Evolutionary conservation across 75 land plant species (phyloP).

Genomic region (Picea sitchensis): DNA sequence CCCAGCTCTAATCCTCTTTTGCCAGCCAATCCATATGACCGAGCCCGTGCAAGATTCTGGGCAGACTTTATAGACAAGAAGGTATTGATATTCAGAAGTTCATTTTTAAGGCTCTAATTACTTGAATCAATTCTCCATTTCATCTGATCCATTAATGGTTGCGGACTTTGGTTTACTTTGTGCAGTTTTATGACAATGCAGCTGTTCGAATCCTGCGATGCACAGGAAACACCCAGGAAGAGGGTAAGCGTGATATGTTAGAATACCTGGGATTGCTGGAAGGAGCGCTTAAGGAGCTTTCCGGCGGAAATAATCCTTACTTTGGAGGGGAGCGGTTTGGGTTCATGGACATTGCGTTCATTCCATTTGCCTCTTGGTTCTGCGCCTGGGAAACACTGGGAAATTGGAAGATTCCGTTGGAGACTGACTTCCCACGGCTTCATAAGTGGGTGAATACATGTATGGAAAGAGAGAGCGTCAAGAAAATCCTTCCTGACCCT

Average conservation of each 20-base stretch:
- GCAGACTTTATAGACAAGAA: conserved; percentile 52
- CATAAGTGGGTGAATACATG: background rate
- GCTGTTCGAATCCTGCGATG: background rate
- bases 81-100: background rate
- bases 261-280: background rate
- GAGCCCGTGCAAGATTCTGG: conserved; percentile 46
- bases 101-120: no score
- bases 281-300: background rate
- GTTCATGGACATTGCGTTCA: no score
- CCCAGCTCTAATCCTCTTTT: conserved; percentile 19
- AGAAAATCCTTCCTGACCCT: background rate
- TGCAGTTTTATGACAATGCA: background rate
- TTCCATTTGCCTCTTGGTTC: background rate
- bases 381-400: background rate
- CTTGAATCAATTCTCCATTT: background rate
- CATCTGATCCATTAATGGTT: background rate
- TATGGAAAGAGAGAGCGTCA: background rate
- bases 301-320: background rate
- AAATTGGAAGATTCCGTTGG: background rate
- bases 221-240: background rate
- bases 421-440: background rate
- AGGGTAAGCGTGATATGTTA: background rate
- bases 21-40: conserved; percentile 25
- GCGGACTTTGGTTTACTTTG: background rate
- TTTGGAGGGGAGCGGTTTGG: background rate